Evolutionary conservation across 148 eudicot species (phyloP).

Genomic region (Talinum fruticosum): DNA sequence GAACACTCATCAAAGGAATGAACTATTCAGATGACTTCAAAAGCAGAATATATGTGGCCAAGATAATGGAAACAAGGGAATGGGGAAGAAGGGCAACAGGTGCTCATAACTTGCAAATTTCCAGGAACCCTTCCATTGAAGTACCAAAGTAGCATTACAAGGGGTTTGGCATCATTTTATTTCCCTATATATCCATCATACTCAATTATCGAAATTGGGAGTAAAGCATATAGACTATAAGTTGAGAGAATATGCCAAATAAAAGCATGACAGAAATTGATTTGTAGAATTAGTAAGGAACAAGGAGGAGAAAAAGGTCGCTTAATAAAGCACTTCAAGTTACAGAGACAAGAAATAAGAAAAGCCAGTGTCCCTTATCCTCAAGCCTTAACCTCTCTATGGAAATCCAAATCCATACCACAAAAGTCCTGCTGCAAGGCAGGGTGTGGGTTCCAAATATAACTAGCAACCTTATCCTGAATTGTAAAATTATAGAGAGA

Average conservation of each 20-base stretch:
- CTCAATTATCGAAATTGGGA: neutral
- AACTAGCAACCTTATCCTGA: too few relatives aligned
- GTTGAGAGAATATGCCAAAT: neutral
- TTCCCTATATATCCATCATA: neutral
- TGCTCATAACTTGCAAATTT: neutral
- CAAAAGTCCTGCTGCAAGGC: too few relatives aligned
- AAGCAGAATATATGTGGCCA: neutral
- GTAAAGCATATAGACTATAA: neutral
- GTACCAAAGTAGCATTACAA: neutral
- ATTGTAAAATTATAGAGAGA: too few relatives aligned
- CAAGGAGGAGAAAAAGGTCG: neutral
- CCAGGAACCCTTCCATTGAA: neutral
- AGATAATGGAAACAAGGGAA: neutral
- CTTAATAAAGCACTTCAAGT: neutral
- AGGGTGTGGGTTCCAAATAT: too few relatives aligned
- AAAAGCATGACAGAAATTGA: neutral
- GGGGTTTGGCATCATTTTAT: neutral
- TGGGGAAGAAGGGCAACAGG: neutral
- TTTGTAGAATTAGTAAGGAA: neutral
- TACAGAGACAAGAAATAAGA: neutral
- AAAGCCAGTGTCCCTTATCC: neutral
- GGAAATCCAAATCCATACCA: too few relatives aligned
- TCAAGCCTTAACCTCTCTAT: too few relatives aligned
- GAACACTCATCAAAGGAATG: slow-evolving; percentile 16
- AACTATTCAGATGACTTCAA: slow-evolving; percentile 8